These are phyloP conservation scores for Stephania yunnanensis DNA, from an alignment of 164 flowering plant species.

Conservation along the genomic window DNA sequence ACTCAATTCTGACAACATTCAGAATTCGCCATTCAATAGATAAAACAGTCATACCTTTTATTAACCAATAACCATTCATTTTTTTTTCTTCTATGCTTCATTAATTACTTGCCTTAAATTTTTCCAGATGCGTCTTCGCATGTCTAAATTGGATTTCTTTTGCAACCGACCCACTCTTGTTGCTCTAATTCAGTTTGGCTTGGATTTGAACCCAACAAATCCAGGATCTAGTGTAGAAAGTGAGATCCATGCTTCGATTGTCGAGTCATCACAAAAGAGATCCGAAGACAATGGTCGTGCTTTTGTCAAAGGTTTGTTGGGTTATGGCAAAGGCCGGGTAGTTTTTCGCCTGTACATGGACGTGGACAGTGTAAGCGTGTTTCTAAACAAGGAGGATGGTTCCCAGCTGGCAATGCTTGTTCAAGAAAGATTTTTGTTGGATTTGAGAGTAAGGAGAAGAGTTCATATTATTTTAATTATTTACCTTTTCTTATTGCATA, in stretches of 20 bases:
- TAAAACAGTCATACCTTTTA: not conserved
- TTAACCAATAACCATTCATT: not conserved
- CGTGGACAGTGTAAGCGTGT: slow-evolving; percentile 77
- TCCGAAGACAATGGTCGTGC: slow-evolving; percentile 46
- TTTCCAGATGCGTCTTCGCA: slow-evolving; percentile 82
- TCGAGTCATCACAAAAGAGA: slow-evolving; percentile 26
- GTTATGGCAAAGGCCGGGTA: slow-evolving; percentile 88
- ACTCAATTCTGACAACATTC: slow-evolving; percentile 13
- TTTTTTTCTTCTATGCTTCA: not conserved
- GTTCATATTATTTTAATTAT: not conserved
- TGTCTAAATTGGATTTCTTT: slow-evolving; percentile 91
- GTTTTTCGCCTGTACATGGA: slow-evolving; percentile 80
- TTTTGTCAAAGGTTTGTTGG: slow-evolving; percentile 76
- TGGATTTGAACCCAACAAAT: slow-evolving; percentile 50
- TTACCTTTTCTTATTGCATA: not conserved
- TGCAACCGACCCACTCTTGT: slow-evolving; percentile 93
- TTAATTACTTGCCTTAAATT: slow-evolving; percentile 2
- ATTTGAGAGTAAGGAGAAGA: slow-evolving; percentile 54
- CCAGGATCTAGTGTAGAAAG: slow-evolving; percentile 16
- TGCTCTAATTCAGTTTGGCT: slow-evolving; percentile 83
- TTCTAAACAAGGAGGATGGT: slow-evolving; percentile 94
- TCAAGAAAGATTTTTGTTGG: slow-evolving; percentile 83
- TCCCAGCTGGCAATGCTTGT: slow-evolving; percentile 92
- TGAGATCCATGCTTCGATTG: slow-evolving; percentile 16
- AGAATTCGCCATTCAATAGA: not conserved